Conservation (phyloP, 345 rosid species). For the Ceriops decandra region DNA sequence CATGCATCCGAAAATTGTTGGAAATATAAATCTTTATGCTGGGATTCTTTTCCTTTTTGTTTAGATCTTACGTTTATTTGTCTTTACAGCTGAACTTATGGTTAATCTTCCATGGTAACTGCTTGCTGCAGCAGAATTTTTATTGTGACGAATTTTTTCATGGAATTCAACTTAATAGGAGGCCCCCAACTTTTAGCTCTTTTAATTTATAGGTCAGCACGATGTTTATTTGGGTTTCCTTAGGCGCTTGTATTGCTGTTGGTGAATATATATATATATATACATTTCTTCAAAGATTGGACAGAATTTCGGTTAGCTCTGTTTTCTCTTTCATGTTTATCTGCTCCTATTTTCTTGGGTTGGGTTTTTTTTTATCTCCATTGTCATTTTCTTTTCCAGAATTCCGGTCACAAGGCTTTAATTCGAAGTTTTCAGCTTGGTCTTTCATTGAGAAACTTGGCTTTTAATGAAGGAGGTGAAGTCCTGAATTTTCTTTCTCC, state of each 20-base stretch:
- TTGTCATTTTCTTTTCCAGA: constrained; percentile 43
- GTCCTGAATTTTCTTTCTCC: constrained; percentile 12
- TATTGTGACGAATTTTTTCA: neutral
- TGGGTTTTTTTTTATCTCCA: constrained; percentile 9
- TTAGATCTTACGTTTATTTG: neutral
- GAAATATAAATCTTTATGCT: neutral
- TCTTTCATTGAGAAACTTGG: constrained; percentile 72
- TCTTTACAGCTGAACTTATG: neutral
- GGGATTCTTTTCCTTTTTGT: neutral
- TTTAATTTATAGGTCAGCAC: neutral
- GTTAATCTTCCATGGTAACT: neutral
- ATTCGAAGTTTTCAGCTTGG: constrained; percentile 88
- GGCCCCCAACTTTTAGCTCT: neutral
- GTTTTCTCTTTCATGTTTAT: neutral
- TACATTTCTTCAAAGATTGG: neutral
- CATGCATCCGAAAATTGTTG: neutral
- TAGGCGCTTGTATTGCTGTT: neutral
- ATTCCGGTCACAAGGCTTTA: constrained; percentile 68
- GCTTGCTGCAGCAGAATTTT: constrained; percentile 4
- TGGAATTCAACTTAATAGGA: neutral
- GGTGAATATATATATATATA: neutral
- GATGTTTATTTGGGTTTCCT: neutral
- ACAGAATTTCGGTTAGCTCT: constrained; percentile 1
- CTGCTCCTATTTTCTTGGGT: neutral
- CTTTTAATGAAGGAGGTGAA: constrained; percentile 83